Evolutionary conservation across 2,329 filamentous ascomycete genomes (phyloP).

Genomic region (Xenoacremonium recifei): DNA sequence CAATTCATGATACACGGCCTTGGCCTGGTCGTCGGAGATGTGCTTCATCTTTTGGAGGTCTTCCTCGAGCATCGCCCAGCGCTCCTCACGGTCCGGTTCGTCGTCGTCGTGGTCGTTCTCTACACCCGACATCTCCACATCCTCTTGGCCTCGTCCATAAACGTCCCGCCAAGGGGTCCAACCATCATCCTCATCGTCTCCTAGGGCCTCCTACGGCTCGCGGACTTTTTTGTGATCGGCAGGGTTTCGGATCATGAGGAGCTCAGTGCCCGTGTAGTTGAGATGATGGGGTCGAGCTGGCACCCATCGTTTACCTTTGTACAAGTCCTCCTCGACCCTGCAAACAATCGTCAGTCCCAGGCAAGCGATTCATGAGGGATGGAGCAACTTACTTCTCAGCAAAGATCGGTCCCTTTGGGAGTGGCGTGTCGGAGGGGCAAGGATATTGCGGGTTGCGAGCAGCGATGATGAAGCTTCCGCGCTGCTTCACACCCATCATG

Average conservation of each 20-base stretch:
- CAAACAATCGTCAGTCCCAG: background rate
- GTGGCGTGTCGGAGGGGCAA: constrained; percentile 60
- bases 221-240: constrained; percentile 56
- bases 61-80: constrained; percentile 72
- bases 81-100: constrained; percentile 63
- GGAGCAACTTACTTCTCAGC: constrained; percentile 58
- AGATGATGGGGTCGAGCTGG: constrained; percentile 71
- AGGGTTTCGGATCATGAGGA: constrained; percentile 75
- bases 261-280: constrained; percentile 71
- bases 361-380: background rate
- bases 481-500: constrained; percentile 67
- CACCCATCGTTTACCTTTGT: constrained; percentile 70
- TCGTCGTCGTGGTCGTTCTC: constrained; percentile 53
- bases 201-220: constrained; percentile 41
- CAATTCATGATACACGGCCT: too few species aligned
- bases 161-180: too few species aligned
- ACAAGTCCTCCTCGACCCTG: constrained; percentile 70
- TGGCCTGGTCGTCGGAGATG: constrained; percentile 46
- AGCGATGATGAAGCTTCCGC: constrained; percentile 76
- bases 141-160: too few species aligned
- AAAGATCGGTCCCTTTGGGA: constrained; percentile 67
- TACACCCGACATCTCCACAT: background rate
- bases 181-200: constrained; percentile 14
- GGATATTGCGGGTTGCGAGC: constrained; percentile 75
- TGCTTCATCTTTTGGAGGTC: constrained; percentile 64